Percentiles rank a stretch among this genome's conserved stretches.
phyloP scores from a whole-genome alignment of 805 yeast species.

The Candida chilensis region DNA sequence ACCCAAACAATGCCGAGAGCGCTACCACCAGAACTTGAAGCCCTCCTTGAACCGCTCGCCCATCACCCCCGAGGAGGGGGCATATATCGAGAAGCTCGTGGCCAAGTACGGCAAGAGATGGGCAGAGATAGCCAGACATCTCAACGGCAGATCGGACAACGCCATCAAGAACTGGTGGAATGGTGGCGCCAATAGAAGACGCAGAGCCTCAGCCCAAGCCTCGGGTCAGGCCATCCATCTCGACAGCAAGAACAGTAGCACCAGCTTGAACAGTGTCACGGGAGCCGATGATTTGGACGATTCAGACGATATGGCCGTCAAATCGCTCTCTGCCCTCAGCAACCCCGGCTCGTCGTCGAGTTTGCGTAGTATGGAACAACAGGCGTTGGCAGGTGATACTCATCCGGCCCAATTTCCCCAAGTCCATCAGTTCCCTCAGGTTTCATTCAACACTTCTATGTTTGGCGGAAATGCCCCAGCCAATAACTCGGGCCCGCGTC shows the following conservation, averaged over 20 bases:
- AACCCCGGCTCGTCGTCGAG: no score
- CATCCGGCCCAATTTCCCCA: conserved; percentile 6
- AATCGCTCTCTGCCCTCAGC: not conserved
- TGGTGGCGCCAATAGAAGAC: conserved; percentile 81
- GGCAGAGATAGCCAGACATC: conserved; percentile 89
- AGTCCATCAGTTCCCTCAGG: conserved; percentile 15
- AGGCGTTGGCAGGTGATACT: no score
- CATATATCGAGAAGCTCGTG: conserved; percentile 70
- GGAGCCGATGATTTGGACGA: not conserved
- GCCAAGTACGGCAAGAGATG: conserved; percentile 77
- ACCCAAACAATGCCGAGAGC: conserved; percentile 87
- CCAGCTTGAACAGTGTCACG: not conserved
- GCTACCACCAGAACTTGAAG: conserved; percentile 86
- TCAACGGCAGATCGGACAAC: conserved; percentile 83
- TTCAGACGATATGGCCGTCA: not conserved
- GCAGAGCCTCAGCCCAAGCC: conserved; percentile 27
- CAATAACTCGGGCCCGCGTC: not conserved
- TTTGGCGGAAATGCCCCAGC: conserved; percentile 9
- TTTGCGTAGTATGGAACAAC: no score
- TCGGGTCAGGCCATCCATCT: conserved; percentile 2
- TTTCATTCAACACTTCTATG: conserved; percentile 32
- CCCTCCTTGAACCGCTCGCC: conserved; percentile 78
- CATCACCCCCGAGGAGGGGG: conserved; percentile 78
- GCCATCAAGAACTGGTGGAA: conserved; percentile 96
- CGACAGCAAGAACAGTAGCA: not conserved